Base-by-base conservation (phyloP, 2,329 filamentous ascomycete genomes). In the Sarocladium strictum region DNA sequence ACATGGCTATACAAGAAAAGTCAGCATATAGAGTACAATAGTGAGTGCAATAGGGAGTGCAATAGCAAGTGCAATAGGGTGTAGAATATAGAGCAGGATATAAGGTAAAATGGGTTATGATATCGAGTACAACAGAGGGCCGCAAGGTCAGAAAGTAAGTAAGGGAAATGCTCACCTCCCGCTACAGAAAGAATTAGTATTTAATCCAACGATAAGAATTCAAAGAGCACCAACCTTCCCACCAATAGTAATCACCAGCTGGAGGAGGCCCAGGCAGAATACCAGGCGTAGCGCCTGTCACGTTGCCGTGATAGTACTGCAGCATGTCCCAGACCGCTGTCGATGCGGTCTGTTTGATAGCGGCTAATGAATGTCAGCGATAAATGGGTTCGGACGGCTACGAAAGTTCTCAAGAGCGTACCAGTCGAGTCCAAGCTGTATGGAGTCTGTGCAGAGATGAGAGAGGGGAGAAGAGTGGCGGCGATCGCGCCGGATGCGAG, bases 191-290 rank as follows among this genome's bases (percentile, higher is more conserved):
- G n/a, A n/a, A n/a, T n/a, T n/a, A n/a, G n/a, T n/a, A n/a, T n/a
- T n/a, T n/a, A n/a, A n/a, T n/a, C n/a, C n/a, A n/a, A n/a, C n/a
- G n/a, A n/a, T n/a, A n/a, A n/a, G n/a, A n/a, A n/a, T n/a, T n/a
- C n/a, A n/a, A n/a, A n/a, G n/a, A n/a, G n/a, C n/a, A n/a, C n/a
- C n/a, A 11, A 40, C 76, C 79, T 66, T 86, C 82, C 84, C 83
- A 87, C 83, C 83, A 87, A 71, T 85, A 86, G 63, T 81, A 83
- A 45, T 70, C 68, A 23, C 74, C 74, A 19, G 57, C 63, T 3
- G 73, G 71, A 7, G 75, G 75, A 41, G 75, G 75, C 7, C 75
- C 74, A 10, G 75, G 75, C 5, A 78, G 65, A 55, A 77, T 76
- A n/a, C 75, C 76, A 3, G 73, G 72, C 2, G 70, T 72, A 58